Percentiles rank a stretch among this genome's conserved stretches.
phyloP scores from a whole-genome alignment of 345 rosid species.

The Balakata baccata region DNA sequence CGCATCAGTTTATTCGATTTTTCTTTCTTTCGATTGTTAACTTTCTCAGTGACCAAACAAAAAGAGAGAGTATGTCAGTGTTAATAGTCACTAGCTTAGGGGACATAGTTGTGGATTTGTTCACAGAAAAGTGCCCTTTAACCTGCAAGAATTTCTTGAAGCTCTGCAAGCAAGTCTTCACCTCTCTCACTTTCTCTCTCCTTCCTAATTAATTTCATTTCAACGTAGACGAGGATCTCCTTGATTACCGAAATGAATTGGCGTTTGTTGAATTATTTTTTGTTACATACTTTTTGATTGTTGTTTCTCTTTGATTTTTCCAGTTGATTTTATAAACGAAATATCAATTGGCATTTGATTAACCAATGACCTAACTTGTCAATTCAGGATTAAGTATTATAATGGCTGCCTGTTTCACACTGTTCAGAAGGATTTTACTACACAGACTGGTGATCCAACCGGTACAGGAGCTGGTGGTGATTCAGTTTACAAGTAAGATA shows the following conservation, averaged over 20 bases:
- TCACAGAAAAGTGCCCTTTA: conserved; percentile 61
- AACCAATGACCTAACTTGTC: background rate
- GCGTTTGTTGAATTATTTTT: background rate
- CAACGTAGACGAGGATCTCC: background rate
- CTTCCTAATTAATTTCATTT: conserved; percentile 1
- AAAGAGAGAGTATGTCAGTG: conserved; percentile 55
- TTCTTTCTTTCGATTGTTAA: background rate
- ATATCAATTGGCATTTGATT: background rate
- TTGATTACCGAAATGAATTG: background rate
- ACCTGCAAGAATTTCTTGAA: conserved; percentile 90
- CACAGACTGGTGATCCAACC: conserved; percentile 81
- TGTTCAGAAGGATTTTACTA: conserved; percentile 86
- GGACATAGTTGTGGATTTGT: conserved; percentile 71
- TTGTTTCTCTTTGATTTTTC: background rate
- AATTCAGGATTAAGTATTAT: conserved; percentile 76
- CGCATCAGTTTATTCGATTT: background rate
- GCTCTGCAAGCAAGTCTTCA: conserved; percentile 69
- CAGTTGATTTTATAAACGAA: background rate
- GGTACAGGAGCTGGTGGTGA: conserved; percentile 83
- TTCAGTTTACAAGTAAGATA: conserved; percentile 73
- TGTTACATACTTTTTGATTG: background rate
- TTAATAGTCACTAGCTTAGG: conserved; percentile 78
- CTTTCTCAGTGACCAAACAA: conserved; percentile 11
- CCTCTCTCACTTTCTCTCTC: background rate
- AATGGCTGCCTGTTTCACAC: conserved; percentile 83